Percentiles rank a stretch among this genome's conserved stretches.
phyloP scores from a whole-genome alignment of 2,329 filamentous ascomycete species.

The Penicillium brasilianum region DNA sequence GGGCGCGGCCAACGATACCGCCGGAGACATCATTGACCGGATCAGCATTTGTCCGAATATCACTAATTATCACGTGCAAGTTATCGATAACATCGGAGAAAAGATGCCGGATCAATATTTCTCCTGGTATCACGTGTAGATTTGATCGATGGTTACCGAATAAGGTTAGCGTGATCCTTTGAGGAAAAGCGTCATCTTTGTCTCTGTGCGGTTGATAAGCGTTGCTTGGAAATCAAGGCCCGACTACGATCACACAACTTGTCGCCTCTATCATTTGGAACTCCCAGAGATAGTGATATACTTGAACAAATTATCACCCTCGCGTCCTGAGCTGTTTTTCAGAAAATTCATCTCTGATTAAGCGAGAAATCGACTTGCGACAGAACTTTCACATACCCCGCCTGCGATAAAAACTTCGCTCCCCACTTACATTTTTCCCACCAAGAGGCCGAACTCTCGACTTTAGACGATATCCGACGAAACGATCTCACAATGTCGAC shows the following conservation, averaged over 20 bases:
- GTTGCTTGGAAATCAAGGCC: conserved; percentile 17
- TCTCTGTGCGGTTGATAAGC: conserved; percentile 18
- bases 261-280: too few species aligned
- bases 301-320: neutral
- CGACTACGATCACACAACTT: neutral
- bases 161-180: neutral
- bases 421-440: conserved; percentile 28
- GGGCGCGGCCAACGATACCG: conserved; percentile 7
- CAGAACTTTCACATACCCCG: conserved; percentile 22
- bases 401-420: conserved; percentile 31
- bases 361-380: conserved; percentile 9
- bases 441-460: conserved; percentile 17
- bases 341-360: neutral
- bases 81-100: too few species aligned
- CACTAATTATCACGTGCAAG: too few species aligned
- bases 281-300: neutral
- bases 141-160: neutral
- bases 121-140: conserved; percentile 11
- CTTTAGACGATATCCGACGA: conserved; percentile 8
- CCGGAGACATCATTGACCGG: conserved; percentile 24
- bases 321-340: neutral
- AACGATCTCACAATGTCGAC: conserved; percentile 30
- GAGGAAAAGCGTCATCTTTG: conserved; percentile 13
- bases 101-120: neutral
- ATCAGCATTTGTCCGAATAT: conserved; percentile 7